Evolutionary conservation across 306 rosid species (phyloP).

Genomic region (Vigna mungo): DNA sequence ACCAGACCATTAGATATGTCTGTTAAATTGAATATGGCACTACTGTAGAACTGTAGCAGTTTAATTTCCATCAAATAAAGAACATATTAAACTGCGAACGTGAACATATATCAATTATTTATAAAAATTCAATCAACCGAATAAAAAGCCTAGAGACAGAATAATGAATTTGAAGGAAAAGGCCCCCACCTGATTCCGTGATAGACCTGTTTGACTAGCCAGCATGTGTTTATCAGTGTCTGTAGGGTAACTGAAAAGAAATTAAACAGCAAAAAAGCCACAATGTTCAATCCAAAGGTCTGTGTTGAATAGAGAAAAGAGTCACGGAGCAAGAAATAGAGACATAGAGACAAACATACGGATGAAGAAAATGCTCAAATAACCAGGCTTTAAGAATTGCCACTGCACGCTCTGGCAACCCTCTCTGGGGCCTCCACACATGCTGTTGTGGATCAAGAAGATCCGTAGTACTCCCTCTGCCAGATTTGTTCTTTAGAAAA

Average conservation of each 20-base stretch:
- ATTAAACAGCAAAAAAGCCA: slow-evolving; percentile 7
- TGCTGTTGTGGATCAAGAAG: slow-evolving; percentile 72
- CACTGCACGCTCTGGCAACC: slow-evolving; percentile 88
- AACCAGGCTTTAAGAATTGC: slow-evolving; percentile 94
- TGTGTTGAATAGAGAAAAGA: neutral
- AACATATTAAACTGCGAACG: neutral
- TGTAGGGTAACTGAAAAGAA: slow-evolving; percentile 83
- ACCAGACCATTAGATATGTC: neutral
- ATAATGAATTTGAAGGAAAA: slow-evolving; percentile 39
- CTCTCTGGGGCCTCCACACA: slow-evolving; percentile 94
- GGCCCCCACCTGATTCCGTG: slow-evolving; percentile 91
- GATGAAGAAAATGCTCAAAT: slow-evolving; percentile 98
- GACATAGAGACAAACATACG: slow-evolving; percentile 59
- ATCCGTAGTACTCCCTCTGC: slow-evolving; percentile 42
- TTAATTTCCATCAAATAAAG: neutral
- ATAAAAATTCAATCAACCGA: slow-evolving; percentile 35
- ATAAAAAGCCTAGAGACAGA: slow-evolving; percentile 13
- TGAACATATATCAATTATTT: slow-evolving; percentile 15
- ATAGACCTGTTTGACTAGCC: slow-evolving; percentile 93
- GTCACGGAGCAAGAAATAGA: slow-evolving; percentile 10
- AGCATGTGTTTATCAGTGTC: slow-evolving; percentile 96
- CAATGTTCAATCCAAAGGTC: slow-evolving; percentile 15
- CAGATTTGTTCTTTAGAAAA: slow-evolving; percentile 61
- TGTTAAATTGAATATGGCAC: neutral
- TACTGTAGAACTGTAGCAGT: neutral